These are phyloP conservation scores for Magnolia officinalis DNA, from an alignment of 164 flowering plant genomes.

Conservation along the genomic window DNA sequence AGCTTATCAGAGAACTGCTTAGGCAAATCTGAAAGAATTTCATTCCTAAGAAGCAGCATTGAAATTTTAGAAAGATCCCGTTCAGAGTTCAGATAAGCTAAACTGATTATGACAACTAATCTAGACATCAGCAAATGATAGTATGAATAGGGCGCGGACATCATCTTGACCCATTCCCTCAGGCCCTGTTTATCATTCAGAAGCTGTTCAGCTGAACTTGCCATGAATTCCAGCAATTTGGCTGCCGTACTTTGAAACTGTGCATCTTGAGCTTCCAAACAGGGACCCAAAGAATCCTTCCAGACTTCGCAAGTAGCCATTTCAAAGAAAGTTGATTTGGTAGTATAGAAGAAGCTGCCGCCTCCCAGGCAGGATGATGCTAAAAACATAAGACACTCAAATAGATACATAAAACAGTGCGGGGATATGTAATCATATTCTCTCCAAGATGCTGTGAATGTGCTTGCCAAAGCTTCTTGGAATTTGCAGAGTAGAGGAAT, in stretches of 20 bases:
- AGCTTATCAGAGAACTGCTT: constrained; percentile 26
- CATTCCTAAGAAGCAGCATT: constrained; percentile 12
- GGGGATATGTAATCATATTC: constrained; percentile 53
- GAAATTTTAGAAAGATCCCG: constrained; percentile 16
- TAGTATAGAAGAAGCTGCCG: constrained; percentile 27
- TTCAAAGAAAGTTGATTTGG: constrained; percentile 48
- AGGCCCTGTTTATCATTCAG: constrained; percentile 23
- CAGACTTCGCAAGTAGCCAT: constrained; percentile 29
- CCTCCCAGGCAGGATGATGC: constrained; percentile 22
- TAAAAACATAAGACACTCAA: constrained; percentile 49
- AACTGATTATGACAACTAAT: constrained; percentile 35
- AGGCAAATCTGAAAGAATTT: constrained; percentile 40
- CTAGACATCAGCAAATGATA: constrained; percentile 39
- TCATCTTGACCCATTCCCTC: constrained; percentile 37
- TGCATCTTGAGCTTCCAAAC: not conserved
- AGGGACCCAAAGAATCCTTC: not conserved
- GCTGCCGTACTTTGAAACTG: not conserved
- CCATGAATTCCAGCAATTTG: constrained; percentile 16
- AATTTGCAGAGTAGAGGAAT: constrained; percentile 16
- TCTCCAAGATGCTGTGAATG: constrained; percentile 36
- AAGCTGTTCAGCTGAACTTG: constrained; percentile 6
- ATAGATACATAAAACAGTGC: constrained; percentile 45
- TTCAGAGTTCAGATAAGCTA: constrained; percentile 36
- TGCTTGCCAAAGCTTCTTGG: constrained; percentile 32
- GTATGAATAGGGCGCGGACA: constrained; percentile 6